Base-by-base conservation (phyloP, 1,139 yeast genomes). In the Kodamaea suecica region DNA sequence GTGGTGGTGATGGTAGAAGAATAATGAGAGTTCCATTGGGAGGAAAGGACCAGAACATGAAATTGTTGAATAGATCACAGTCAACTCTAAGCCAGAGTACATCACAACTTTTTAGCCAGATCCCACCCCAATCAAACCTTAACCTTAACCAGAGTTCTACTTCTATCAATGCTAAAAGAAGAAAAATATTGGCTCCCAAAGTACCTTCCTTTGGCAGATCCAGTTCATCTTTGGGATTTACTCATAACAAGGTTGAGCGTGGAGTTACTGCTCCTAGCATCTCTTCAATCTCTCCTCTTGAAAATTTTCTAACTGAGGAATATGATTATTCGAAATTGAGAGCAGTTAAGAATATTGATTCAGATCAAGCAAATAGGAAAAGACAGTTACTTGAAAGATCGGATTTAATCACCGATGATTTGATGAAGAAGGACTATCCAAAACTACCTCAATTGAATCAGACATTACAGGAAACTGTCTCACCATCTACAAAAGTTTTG, bases 21-120 rank as follows among this genome's bases (percentile, higher is more conserved):
- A 23, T 31, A 19, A 20, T 27, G 7, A 53, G 78, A 44, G 58
- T 72, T 1, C 78, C 79, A 0, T 59, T 73, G 38, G 76, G 76
- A 3, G 77, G 77, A 2, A 73, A 73, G 45, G 72, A 69, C 47
- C 65, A 58, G 36, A 73, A 73, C 47, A 46, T 47, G 38, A 34
- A n/a, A n/a, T n/a, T 51, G 3, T 53, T 67, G 40, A 59, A 53
- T 33, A 52, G 71, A 38, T 65, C 73, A 3, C 59, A 62, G 33
- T 53, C 70, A 9, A 48, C 57, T 13, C 39, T 63, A 19, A 35
- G 25, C 6, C 21, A 6, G 21, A n/a, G n/a, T n/a, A n/a, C n/a
- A n/a, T n/a, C n/a, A n/a, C n/a, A n/a, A n/a, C n/a, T n/a, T n/a
- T n/a, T n/a, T n/a, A n/a, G n/a, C n/a, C n/a, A n/a, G n/a, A n/a